phyloP scores from a whole-genome alignment of 116 monocot genomes.

The Papilionanthe hybrid region DNA sequence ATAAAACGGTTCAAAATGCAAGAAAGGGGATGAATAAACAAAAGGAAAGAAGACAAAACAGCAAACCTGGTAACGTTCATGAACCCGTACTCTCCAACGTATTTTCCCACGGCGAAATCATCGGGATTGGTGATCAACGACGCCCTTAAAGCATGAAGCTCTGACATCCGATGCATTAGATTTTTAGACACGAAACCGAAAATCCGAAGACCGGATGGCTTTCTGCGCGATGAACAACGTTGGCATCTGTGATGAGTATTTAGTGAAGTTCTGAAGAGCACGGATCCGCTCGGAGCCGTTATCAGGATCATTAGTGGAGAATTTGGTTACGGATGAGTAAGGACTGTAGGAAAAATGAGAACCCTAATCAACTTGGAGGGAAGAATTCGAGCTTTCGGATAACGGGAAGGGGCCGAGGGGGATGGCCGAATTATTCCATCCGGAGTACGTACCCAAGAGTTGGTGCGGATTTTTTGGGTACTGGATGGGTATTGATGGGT shows the following conservation, averaged over 20 bases:
- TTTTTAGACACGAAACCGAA: not conserved
- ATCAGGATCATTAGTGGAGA: not conserved
- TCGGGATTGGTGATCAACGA: conserved; percentile 59
- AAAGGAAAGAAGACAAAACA: not conserved
- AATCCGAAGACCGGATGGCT: not conserved
- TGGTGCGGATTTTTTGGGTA: no score
- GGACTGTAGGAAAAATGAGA: no score
- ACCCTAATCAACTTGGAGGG: no score
- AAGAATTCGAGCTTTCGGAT: no score
- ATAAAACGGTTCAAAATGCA: not conserved
- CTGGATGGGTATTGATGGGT: no score
- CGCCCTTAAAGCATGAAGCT: not conserved
- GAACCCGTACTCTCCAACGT: conserved; percentile 85
- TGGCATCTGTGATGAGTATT: not conserved
- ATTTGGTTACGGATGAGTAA: no score
- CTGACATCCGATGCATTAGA: not conserved
- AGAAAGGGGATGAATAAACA: not conserved
- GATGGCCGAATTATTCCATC: no score
- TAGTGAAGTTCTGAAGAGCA: not conserved
- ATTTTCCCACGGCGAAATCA: conserved; percentile 78
- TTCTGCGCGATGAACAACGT: not conserved
- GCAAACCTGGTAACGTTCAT: conserved; percentile 89
- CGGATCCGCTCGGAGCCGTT: not conserved
- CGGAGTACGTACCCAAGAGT: no score
- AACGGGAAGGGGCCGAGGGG: no score